Evolutionary conservation across 192 early-diverging fungal species (phyloP).

Genomic region (Phlyctochytrium bullatum): DNA sequence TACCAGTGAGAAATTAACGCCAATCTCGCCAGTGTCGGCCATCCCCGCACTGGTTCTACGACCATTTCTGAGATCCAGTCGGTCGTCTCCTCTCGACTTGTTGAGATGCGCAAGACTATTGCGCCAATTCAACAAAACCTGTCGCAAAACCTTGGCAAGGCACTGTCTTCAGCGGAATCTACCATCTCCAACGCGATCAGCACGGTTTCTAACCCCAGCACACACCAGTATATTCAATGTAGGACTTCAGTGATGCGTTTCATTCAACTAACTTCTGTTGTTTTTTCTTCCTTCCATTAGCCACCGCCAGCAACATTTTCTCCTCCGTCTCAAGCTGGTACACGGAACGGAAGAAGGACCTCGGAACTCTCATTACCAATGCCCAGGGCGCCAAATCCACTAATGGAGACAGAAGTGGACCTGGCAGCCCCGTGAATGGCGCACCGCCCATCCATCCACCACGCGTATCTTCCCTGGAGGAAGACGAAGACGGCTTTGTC

Average conservation of each 20-base stretch:
- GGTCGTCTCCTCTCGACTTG: background rate
- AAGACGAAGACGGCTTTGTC: too few species aligned
- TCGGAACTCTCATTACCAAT: background rate
- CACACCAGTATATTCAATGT: background rate
- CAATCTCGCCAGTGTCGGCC: background rate
- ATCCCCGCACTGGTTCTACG: background rate
- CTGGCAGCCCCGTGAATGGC: too few species aligned
- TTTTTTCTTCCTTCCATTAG: background rate
- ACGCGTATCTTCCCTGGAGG: too few species aligned
- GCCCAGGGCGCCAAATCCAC: too few species aligned
- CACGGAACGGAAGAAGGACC: constrained; percentile 7
- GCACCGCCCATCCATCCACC: too few species aligned
- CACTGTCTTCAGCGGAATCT: constrained; percentile 16
- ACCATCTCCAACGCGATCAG: constrained; percentile 10
- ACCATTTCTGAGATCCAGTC: background rate
- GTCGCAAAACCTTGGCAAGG: constrained; percentile 7
- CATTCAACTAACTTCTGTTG: background rate
- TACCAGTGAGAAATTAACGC: background rate
- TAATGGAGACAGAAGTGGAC: too few species aligned
- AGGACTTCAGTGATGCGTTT: background rate
- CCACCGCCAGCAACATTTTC: background rate
- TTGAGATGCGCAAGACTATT: constrained; percentile 6
- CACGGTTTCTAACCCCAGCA: background rate
- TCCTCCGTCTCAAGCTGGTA: background rate
- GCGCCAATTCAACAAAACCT: constrained; percentile 21